A percentile compares a stretch with the other conserved stretches of the same genome.
Evolutionary conservation across 2,329 filamentous ascomycete species (phyloP).

Genomic region (Monilinia laxa): DNA sequence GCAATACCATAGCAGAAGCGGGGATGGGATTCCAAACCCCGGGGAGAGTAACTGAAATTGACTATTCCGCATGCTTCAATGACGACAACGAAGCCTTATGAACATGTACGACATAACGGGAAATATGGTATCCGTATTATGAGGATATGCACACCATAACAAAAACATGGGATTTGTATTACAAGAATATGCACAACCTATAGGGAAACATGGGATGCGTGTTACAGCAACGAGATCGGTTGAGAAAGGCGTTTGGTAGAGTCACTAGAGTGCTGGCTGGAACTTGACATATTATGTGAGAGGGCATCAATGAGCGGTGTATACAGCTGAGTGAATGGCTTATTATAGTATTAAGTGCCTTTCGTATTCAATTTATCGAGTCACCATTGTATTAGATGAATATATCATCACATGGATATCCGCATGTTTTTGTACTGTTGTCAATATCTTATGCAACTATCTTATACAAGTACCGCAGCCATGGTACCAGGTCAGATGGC

Average conservation of each 20-base stretch:
- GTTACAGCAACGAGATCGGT: background rate
- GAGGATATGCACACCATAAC: too few relatives aligned
- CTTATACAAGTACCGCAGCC: background rate
- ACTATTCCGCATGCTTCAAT: background rate
- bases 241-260: constrained; percentile 10
- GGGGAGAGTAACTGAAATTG: constrained; percentile 11
- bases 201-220: background rate
- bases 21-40: constrained; percentile 29
- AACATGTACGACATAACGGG: background rate
- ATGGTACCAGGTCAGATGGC: background rate
- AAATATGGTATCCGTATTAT: background rate
- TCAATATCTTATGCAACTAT: background rate
- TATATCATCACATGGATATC: background rate
- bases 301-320: constrained; percentile 15
- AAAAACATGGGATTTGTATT: background rate
- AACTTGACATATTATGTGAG: constrained; percentile 7
- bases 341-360: background rate
- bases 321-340: constrained; percentile 15
- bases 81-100: background rate
- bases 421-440: background rate
- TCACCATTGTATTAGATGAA: background rate
- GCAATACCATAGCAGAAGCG: constrained; percentile 36
- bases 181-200: too few relatives aligned
- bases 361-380: too few relatives aligned
- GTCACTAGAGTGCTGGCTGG: background rate